phyloP scores from a whole-genome alignment of 257 asterid genomes.

The Jacaranda copaia region DNA sequence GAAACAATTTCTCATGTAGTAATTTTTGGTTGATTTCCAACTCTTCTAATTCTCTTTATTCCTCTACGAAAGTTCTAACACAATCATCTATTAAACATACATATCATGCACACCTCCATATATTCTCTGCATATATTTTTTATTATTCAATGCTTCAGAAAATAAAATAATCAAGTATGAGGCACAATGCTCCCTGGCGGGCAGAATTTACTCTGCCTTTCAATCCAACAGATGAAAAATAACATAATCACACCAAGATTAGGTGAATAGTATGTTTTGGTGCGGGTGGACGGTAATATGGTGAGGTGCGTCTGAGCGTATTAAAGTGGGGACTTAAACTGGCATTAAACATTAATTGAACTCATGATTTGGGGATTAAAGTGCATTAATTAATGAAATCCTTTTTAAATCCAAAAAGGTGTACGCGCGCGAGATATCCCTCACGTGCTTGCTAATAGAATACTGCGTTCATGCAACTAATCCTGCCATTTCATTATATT shows the following conservation, averaged over 20 bases:
- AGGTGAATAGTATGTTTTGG: not conserved
- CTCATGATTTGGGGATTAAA: slow-evolving; percentile 12
- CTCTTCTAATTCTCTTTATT: no score
- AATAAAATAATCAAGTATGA: no score
- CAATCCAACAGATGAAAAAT: not conserved
- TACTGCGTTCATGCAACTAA: slow-evolving; percentile 33
- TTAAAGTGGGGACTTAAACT: not conserved
- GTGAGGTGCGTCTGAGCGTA: not conserved
- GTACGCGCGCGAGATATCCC: slow-evolving; percentile 16
- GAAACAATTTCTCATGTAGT: no score
- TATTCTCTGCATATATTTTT: no score
- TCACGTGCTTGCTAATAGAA: slow-evolving; percentile 40
- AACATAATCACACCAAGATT: not conserved
- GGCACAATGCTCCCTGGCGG: no score
- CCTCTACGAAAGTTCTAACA: no score
- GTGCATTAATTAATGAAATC: slow-evolving; percentile 20
- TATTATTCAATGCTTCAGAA: no score
- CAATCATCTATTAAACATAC: no score
- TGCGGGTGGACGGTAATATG: not conserved
- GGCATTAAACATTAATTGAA: slow-evolving; percentile 4
- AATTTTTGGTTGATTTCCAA: no score
- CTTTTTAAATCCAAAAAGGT: not conserved
- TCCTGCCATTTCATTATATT: slow-evolving; percentile 20
- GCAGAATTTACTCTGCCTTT: no score
- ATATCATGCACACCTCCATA: no score